Percentiles rank a stretch among this genome's conserved stretches.
These are phyloP conservation scores for Chlorencoelia australis DNA, from an alignment of 2,329 filamentous ascomycete species.

Conservation along the genomic window DNA sequence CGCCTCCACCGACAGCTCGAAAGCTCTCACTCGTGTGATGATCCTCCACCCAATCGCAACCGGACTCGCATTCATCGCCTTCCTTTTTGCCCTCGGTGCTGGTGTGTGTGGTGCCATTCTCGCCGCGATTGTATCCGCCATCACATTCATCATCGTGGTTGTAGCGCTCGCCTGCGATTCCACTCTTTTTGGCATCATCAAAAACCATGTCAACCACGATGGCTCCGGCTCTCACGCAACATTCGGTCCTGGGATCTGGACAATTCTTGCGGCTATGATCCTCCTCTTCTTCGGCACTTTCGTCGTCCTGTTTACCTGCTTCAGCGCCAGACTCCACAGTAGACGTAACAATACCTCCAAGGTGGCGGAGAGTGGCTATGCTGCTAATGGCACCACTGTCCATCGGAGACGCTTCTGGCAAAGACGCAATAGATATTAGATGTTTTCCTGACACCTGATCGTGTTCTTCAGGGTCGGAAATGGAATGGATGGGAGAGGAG, in stretches of 20 bases:
- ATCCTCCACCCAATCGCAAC: constrained; percentile 52
- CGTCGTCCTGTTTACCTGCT: constrained; percentile 53
- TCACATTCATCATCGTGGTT: constrained; percentile 39
- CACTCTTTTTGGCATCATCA: constrained; percentile 44
- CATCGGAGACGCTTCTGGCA: constrained; percentile 15
- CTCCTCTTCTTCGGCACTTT: constrained; percentile 44
- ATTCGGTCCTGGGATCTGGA: constrained; percentile 49
- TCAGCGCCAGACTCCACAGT: constrained; percentile 30
- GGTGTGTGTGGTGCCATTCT: constrained; percentile 42
- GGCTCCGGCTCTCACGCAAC: constrained; percentile 32
- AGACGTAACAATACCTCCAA: constrained; percentile 10
- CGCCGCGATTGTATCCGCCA: constrained; percentile 38
- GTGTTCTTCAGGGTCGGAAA: too few relatives aligned
- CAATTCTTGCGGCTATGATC: constrained; percentile 44
- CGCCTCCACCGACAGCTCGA: constrained; percentile 35
- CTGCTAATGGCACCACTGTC: constrained; percentile 6
- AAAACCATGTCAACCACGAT: constrained; percentile 40
- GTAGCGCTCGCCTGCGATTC: constrained; percentile 47
- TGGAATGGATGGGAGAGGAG: too few relatives aligned
- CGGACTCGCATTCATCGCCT: constrained; percentile 47
- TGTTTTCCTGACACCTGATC: too few relatives aligned
- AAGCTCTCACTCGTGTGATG: constrained; percentile 47
- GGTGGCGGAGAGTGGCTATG: constrained; percentile 12
- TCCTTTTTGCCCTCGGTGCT: constrained; percentile 42
- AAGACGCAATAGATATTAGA: constrained; percentile 10